Evolutionary conservation across 495 filamentous ascomycete species (phyloP), one percentile per base, ranked within the genome.

Genomic region (Astrothelium macrocarpum): DNA sequence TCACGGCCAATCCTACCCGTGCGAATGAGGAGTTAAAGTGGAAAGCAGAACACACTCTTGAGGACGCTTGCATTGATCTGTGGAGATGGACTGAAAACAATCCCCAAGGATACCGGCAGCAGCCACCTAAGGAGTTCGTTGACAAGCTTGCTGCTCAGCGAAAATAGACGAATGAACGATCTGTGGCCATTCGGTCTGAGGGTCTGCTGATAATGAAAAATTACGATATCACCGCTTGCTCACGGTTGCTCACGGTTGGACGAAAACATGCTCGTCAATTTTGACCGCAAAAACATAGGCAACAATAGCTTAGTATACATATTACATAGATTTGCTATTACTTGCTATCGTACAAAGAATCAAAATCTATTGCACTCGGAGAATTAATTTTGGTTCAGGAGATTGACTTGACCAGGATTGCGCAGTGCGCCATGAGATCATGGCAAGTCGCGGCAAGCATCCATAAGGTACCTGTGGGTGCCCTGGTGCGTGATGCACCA

Each of bases 51-150:
- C 81, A 84, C 59, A 93, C 90, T 18, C 82, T 98, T 71, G 91
- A 98, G 78, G 82, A 96, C 72, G 90, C 91, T 12, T 98, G 94
- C 75, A 85, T 85, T 72, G 91, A 97, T 73, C 81, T 98, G 63
- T 98, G 94, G 94, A 86, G 84, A 71, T 98, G 94, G 94, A 86
- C 84, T 1, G 83, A 88, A 75, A 97, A 97, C 78, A 97, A 98
- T 78, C 94, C 94, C 46, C 83, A 90, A 78, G 94, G 94, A 20
- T 97, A 97, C 78, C 81, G 90, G 60, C 92, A 97, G 77, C 78
- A 89, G 67, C 91, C 94, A 25, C 94, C 94, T 32, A 83, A 90
- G 64, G 86, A 88, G 74, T 80, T 98, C 68, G 71, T 97, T 31
- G 86, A 88, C 62, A 79, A 81, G 70, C 72, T 94, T 69, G 86